A percentile compares a stretch with the other conserved stretches of the same genome.
Conservation (phyloP, 2,329 filamentous ascomycete genomes). For the Phaeosphaeria sp. region DNA sequence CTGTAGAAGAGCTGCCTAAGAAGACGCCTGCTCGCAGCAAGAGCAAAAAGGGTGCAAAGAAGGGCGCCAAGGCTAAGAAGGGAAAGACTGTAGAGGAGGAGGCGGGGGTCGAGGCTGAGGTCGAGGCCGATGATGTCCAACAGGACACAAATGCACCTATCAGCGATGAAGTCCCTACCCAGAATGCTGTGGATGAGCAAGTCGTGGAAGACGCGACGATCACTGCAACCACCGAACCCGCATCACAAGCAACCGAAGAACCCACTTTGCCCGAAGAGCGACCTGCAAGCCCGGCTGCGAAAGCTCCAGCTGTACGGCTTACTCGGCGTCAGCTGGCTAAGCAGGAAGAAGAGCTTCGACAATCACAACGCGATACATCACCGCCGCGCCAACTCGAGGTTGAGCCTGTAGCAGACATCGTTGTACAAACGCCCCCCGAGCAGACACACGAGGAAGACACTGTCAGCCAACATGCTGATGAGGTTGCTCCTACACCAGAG, state of each 20-base stretch:
- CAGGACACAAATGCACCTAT: slow-evolving; percentile 17
- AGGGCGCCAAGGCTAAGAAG: slow-evolving; percentile 38
- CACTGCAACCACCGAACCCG: slow-evolving; percentile 19
- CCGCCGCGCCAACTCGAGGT: slow-evolving; percentile 12
- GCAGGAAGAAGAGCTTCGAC: slow-evolving; percentile 38
- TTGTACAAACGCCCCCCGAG: slow-evolving; percentile 11
- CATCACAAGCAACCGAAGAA: slow-evolving; percentile 25
- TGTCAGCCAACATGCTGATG: background rate
- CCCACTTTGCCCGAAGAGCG: slow-evolving; percentile 25
- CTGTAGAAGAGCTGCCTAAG: slow-evolving; percentile 23
- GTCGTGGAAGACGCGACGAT: background rate
- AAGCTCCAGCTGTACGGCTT: slow-evolving; percentile 30
- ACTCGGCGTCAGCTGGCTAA: slow-evolving; percentile 46
- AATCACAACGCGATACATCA: slow-evolving; percentile 23
- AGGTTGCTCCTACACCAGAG: slow-evolving; percentile 1
- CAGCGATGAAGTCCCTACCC: slow-evolving; percentile 21
- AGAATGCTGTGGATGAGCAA: background rate
- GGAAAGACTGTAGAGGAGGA: slow-evolving; percentile 25
- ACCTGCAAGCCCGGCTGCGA: slow-evolving; percentile 33
- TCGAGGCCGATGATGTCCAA: slow-evolving; percentile 31
- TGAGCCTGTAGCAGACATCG: slow-evolving; percentile 10
- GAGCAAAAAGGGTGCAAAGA: slow-evolving; percentile 40
- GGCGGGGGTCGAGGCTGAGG: slow-evolving; percentile 24
- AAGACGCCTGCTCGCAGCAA: slow-evolving; percentile 43
- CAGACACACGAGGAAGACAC: slow-evolving; percentile 10